Evolutionary conservation across 371 early-diverging fungal species (phyloP), one percentile per base, ranked within the genome.

Genomic region (Rhizopus arrhizus): DNA sequence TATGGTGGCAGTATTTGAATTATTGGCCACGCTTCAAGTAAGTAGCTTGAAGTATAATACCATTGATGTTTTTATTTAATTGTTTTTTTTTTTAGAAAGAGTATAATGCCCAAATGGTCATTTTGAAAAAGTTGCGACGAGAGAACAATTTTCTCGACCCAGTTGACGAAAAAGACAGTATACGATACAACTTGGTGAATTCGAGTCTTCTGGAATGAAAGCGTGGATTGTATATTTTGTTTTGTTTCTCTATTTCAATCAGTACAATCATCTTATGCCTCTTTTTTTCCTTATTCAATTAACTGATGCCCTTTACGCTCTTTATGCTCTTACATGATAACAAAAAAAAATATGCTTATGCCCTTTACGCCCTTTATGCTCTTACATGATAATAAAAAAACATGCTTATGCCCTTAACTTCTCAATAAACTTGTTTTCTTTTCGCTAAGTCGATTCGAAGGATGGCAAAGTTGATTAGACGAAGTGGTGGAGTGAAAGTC

Each of bases 71-170:
- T 60, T 53, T 53, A 53, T 36, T 45, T 59, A 52, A 34, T 52
- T 59, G 3, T 41, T 60, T 53, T 60, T 53, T 53, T 60, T 60
- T 60, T 7, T 47, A 60, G 55, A 53, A 54, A 32, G 49, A 49
- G 33, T 13, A 60, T 38, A 1, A 47, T 31, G 3, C 4, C 36
- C 53, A 60, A 46, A 60, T n/a, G 60, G 13, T 46, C 15, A 38
- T 60, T 4, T 47, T 60, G 31, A 60, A 46, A 46, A 60, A 60
- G 47, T 53, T 60, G 47, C 61, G 54, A 48, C 48, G 55, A 49
- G 61, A 61, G 13, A 61, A 61, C 34, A 61, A 48, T 12, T 61
- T 61, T 55, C 42, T 61, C 28, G 61, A 54, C 32, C 33, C 33
- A 40, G 55, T 61, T 61, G 55, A 54, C 33, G 61, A 61, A 54